Conservation (phyloP, 306 rosid genomes). For the Acmispon strigosus region DNA sequence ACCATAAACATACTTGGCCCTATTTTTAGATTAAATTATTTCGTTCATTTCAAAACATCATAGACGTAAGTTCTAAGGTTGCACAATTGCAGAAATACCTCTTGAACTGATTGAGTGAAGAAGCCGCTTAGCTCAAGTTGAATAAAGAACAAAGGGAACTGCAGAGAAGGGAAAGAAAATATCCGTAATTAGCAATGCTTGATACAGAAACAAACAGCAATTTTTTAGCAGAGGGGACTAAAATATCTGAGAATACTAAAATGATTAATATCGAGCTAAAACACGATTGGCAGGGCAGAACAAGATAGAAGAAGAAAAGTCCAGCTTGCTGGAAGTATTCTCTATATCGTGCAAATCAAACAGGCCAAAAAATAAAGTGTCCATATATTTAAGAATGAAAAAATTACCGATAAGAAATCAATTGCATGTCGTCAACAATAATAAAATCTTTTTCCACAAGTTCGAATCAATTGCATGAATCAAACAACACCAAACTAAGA, state of each 20-base stretch:
- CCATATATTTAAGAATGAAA: not conserved
- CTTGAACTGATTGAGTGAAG: conserved; percentile 15
- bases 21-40: conserved; percentile 6
- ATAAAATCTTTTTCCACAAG: too few relatives aligned
- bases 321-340: not conserved
- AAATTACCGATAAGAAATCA: not conserved
- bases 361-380: not conserved
- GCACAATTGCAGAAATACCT: conserved; percentile 36
- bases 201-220: not conserved
- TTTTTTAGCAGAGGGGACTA: not conserved
- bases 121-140: conserved; percentile 39
- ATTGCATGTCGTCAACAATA: too few relatives aligned
- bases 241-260: not conserved
- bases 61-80: not conserved
- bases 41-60: not conserved
- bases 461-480: too few relatives aligned
- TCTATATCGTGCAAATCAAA: not conserved
- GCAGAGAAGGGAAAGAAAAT: conserved; percentile 26
- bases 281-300: conserved; percentile 2
- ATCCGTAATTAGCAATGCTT: conserved; percentile 10
- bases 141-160: conserved; percentile 74
- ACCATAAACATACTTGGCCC: conserved; percentile 14
- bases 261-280: not conserved
- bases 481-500: too few relatives aligned
- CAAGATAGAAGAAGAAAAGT: not conserved